phyloP scores from a whole-genome alignment of 306 rosid genomes.

The Sechiopsis laciniata region DNA sequence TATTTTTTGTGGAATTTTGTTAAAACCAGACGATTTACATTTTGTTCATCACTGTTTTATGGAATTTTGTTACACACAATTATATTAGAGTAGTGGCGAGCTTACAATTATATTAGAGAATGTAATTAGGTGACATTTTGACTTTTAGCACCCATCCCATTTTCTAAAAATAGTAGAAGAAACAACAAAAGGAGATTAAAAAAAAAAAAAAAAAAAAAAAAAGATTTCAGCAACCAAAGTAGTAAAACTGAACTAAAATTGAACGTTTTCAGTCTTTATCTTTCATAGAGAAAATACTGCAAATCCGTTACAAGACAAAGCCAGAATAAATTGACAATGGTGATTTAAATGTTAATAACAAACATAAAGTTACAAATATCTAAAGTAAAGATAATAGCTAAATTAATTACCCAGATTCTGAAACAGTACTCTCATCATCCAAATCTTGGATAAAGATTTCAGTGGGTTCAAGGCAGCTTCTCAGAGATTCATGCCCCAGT shows the following conservation, averaged over 20 bases:
- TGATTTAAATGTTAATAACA: neutral
- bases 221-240: neutral
- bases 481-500: slow-evolving; percentile 72
- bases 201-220: neutral
- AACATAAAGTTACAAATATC: slow-evolving; percentile 10
- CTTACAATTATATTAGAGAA: neutral
- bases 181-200: neutral
- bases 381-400: neutral
- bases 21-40: too few relatives aligned
- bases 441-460: slow-evolving; percentile 48
- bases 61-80: too few relatives aligned
- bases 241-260: neutral
- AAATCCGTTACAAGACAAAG: neutral
- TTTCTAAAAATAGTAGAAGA: neutral
- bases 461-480: slow-evolving; percentile 71
- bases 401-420: slow-evolving; percentile 16
- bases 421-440: slow-evolving; percentile 29
- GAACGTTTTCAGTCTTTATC: neutral
- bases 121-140: neutral
- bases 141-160: neutral
- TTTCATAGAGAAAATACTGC: neutral
- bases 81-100: too few relatives aligned
- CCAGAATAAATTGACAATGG: neutral
- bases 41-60: too few relatives aligned
- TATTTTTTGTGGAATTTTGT: neutral